Base-by-base conservation (phyloP, 495 filamentous ascomycete species). In the Bryoglossum gracile region DNA sequence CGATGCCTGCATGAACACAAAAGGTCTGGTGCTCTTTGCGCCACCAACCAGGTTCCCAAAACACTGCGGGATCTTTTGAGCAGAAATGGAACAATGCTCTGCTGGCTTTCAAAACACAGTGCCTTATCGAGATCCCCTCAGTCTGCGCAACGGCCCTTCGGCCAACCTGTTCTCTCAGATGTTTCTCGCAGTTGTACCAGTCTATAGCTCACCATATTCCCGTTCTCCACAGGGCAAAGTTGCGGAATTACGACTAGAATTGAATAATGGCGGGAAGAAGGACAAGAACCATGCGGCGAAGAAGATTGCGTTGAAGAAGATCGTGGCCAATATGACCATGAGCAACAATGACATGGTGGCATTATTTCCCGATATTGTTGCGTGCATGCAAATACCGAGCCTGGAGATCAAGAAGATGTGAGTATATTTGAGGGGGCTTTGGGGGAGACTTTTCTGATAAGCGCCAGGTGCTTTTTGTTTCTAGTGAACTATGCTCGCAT, bases 281-380 rank as follows among this genome's bases (percentile, higher is more conserved):
- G 92, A 99, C 75, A 99, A 97, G 76, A 95, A 95, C 72, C 83
- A 86, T 65, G 83, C 87, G 34, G 81, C 85, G 55, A 99, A 97
- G 75, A 97, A 97, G 78, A 95, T 95, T 62, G 91, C 92, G 23
- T 75, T 99, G 43, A 99, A 99, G 81, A 96, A 96, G 75, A 97
- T 99, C 56, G 92, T 99, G 60, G 92, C 92, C 56, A 99, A 97
- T 63, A 97, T 99, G 92, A 97, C 92, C 46, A 97, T 97, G 92
- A 95, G 89, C 77, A 99, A 97, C 66, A 99, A 99, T 59, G 92
- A 99, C 66, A 99, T 99, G 92, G 84, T 96, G 43, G 88, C 86
- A 18, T 69, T 99, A 50, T 99, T 99, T 56, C 89, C 94, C 19
- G 92, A 99, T 65, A 82, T 99, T 30, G 83, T 97, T 57, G 81